Conservation (phyloP, 345 rosid genomes). For the Eucalyptus erythrocorys region DNA sequence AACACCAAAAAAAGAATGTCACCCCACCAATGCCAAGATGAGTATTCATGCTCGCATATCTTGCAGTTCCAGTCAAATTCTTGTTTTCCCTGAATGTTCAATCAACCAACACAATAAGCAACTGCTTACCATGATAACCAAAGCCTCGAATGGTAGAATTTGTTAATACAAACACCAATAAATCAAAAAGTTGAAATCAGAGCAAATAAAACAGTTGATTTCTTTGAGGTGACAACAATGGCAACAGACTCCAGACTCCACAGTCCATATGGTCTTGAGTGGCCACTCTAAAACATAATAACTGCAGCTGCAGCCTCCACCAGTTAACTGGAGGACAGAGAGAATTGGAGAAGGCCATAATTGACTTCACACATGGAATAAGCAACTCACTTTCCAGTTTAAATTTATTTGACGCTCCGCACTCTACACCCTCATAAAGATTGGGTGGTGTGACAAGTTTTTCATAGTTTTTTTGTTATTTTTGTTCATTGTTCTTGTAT, state of each 20-base stretch:
- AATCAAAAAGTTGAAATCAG: background rate
- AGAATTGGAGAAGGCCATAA: background rate
- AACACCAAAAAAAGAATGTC: background rate
- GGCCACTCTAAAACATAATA: background rate
- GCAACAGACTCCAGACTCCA: background rate
- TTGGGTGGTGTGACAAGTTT: background rate
- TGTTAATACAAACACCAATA: background rate
- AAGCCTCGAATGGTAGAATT: background rate
- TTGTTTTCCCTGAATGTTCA: slow-evolving; percentile 69
- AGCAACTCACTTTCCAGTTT: background rate
- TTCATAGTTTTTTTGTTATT: background rate
- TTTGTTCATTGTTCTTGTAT: background rate
- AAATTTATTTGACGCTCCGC: background rate
- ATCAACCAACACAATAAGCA: background rate
- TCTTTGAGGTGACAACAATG: background rate
- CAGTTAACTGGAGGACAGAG: background rate
- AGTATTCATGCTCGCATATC: slow-evolving; percentile 99
- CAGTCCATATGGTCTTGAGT: background rate
- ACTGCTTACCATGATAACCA: background rate
- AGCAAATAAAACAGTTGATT: background rate
- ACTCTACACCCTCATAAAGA: background rate
- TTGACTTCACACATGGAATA: background rate
- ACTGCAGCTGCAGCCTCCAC: background rate
- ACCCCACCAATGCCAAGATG: slow-evolving; percentile 92
- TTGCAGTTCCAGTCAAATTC: slow-evolving; percentile 95